Evolutionary conservation across 345 rosid genomes (phyloP).

Genomic region (Pugionium cornutum): DNA sequence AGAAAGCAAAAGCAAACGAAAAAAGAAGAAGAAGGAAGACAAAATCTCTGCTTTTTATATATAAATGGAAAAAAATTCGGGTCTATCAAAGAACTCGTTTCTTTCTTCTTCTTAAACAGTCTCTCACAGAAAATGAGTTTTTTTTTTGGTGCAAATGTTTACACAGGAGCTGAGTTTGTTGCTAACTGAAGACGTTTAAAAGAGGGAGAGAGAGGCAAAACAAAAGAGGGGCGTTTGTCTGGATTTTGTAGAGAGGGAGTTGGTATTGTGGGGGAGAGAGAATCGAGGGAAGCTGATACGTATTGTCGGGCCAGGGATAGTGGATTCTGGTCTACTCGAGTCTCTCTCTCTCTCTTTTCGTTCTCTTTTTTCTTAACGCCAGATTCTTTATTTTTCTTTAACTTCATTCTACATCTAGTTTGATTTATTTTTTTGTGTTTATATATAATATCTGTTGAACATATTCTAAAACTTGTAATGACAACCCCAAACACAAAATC

Average conservation of each 20-base stretch:
- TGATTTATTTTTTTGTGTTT: not conserved
- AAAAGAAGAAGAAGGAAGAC: not conserved
- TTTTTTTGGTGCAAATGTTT: no score
- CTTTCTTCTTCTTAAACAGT: constrained; percentile 21
- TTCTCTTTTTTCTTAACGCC: no score
- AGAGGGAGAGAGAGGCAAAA: constrained; percentile 1
- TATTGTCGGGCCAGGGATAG: constrained; percentile 35
- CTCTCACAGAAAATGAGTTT: not conserved
- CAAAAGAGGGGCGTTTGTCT: no score
- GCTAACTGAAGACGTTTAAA: constrained; percentile 28
- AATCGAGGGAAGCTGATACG: constrained; percentile 42
- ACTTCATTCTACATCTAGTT: no score
- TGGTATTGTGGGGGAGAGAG: constrained; percentile 9
- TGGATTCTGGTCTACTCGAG: constrained; percentile 35
- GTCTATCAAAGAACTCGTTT: constrained; percentile 27
- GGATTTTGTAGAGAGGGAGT: not conserved
- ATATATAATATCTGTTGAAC: no score
- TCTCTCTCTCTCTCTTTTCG: not conserved
- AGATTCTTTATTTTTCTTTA: no score
- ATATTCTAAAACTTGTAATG: no score
- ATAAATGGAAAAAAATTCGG: not conserved
- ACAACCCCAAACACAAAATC: no score
- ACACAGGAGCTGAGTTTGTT: constrained; percentile 25
- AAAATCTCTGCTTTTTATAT: not conserved
- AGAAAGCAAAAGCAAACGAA: constrained; percentile 39